Evolutionary conservation across 495 filamentous ascomycete genomes (phyloP).

Genomic region (Penicillium daleae): DNA sequence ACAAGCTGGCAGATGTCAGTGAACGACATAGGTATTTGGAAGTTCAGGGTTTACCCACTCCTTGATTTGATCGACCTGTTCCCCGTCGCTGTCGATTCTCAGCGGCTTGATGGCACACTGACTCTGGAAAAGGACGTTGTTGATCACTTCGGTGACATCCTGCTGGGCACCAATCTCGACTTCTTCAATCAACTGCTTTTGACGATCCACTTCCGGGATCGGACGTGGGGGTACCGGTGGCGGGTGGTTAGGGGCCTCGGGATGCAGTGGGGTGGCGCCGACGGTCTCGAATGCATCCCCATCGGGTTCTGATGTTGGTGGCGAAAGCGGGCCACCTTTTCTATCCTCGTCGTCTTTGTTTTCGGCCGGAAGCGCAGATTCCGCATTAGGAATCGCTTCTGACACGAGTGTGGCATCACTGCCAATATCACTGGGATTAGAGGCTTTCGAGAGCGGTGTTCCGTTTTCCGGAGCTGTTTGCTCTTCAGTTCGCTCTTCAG

Average conservation of each 20-base stretch:
- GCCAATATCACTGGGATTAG: slow-evolving; percentile 35
- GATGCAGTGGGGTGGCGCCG: slow-evolving; percentile 3
- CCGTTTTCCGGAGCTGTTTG: slow-evolving; percentile 20
- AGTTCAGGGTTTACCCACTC: slow-evolving; percentile 53
- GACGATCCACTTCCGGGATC: slow-evolving; percentile 34
- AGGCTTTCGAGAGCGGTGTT: slow-evolving; percentile 15
- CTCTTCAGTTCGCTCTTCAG: slow-evolving; percentile 23
- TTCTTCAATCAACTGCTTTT: slow-evolving; percentile 54
- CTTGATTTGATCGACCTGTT: slow-evolving; percentile 81
- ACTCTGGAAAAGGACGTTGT: slow-evolving; percentile 86
- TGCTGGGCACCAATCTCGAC: slow-evolving; percentile 72
- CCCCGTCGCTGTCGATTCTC: slow-evolving; percentile 61
- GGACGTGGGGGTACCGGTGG: slow-evolving; percentile 55
- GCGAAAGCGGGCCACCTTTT: slow-evolving; percentile 44
- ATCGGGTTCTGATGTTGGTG: slow-evolving; percentile 15
- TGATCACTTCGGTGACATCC: slow-evolving; percentile 94
- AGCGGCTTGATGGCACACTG: slow-evolving; percentile 79
- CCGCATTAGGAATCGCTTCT: slow-evolving; percentile 32
- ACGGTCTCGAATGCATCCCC: slow-evolving; percentile 9
- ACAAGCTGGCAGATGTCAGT: slow-evolving; percentile 48
- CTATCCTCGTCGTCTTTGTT: slow-evolving; percentile 30
- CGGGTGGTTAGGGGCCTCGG: slow-evolving; percentile 35
- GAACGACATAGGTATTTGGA: too few species aligned
- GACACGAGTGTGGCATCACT: slow-evolving; percentile 60
- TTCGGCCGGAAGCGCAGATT: slow-evolving; percentile 28